phyloP scores from a whole-genome alignment of 1,139 yeast species.

The Taphrina wiesneri region DNA sequence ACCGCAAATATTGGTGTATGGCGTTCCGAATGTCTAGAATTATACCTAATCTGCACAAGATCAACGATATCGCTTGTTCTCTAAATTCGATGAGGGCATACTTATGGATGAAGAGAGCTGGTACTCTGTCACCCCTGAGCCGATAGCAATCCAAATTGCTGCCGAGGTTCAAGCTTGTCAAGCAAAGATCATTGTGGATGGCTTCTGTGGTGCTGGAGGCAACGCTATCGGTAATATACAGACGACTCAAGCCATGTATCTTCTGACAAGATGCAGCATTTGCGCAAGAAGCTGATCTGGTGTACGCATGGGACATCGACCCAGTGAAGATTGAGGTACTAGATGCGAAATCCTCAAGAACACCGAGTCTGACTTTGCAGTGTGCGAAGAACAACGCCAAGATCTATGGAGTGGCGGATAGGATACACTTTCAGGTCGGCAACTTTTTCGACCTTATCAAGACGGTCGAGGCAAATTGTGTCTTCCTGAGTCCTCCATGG shows the following conservation, averaged over 20 bases:
- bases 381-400: constrained; percentile 73
- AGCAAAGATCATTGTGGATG: constrained; percentile 54
- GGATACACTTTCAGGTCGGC: constrained; percentile 49
- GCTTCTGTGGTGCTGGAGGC: constrained; percentile 96
- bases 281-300: constrained; percentile 23
- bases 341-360: not conserved
- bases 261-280: not conserved
- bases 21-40: too few species aligned
- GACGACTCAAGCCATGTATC: not conserved
- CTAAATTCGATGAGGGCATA: constrained; percentile 67
- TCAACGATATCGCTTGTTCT: constrained; percentile 60
- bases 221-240: constrained; percentile 47
- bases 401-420: constrained; percentile 62
- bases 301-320: constrained; percentile 20
- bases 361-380: constrained; percentile 37
- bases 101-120: constrained; percentile 74
- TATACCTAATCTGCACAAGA: constrained; percentile 20
- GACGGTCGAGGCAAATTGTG: constrained; percentile 18
- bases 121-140: constrained; percentile 91
- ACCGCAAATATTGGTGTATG: constrained; percentile 28
- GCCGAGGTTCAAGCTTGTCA: constrained; percentile 54
- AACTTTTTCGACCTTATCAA: constrained; percentile 11
- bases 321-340: constrained; percentile 22
- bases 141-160: constrained; percentile 62
- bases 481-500: constrained; percentile 35